A percentile compares a stretch with the other conserved stretches of the same genome.
Conservation (phyloP, 805 yeast genomes). For the Ascoidea rubescens region DNA sequence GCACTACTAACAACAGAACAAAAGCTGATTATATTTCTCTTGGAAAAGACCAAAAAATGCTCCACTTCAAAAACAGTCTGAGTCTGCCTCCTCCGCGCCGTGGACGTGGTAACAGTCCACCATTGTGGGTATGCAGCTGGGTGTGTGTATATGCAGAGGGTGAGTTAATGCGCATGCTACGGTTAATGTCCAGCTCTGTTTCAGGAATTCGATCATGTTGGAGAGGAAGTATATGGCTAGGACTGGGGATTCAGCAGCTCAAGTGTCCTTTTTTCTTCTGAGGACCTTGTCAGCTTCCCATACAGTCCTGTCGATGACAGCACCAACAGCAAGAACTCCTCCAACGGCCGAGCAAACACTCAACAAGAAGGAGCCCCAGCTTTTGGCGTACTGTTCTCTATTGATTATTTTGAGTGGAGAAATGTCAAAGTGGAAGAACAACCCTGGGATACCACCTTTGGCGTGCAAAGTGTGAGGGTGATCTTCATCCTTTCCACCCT, state of each 20-base stretch:
- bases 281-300: constrained; percentile 80
- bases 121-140: too few relatives aligned
- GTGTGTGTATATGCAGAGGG: too few relatives aligned
- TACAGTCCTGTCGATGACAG: constrained; percentile 74
- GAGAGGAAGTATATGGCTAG: too few relatives aligned
- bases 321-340: constrained; percentile 86
- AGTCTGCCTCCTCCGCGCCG: too few relatives aligned
- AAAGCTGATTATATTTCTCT: too few relatives aligned
- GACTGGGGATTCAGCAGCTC: background rate
- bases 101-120: too few relatives aligned
- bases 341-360: constrained; percentile 84
- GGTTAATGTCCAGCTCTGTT: too few relatives aligned
- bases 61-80: too few relatives aligned
- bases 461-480: constrained; percentile 77
- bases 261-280: constrained; percentile 44
- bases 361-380: constrained; percentile 73
- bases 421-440: constrained; percentile 79
- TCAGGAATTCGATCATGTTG: too few relatives aligned
- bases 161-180: too few relatives aligned
- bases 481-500: constrained; percentile 83
- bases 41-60: too few relatives aligned
- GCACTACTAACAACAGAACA: too few relatives aligned
- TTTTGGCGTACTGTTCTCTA: constrained; percentile 48
- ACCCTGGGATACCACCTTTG: constrained; percentile 84
- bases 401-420: constrained; percentile 87